phyloP scores from a whole-genome alignment of 305 asterid species.

The Fraxinus latifolia region DNA sequence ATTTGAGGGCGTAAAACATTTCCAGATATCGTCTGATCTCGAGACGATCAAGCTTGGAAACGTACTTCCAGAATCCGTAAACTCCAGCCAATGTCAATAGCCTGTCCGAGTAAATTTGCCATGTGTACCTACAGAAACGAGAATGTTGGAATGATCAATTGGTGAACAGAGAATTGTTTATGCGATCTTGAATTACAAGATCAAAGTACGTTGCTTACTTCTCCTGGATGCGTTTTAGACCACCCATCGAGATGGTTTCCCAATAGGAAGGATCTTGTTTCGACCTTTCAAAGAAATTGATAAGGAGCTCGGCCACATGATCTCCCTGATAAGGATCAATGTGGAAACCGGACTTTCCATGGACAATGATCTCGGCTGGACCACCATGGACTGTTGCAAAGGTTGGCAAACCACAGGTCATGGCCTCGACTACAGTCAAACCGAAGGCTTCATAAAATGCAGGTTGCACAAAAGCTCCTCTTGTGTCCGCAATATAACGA shows the following conservation, averaged over 20 bases:
- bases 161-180: not conserved
- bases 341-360: slow-evolving; percentile 75
- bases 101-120: slow-evolving; percentile 49
- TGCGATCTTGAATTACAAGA: not conserved
- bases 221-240: slow-evolving; percentile 64
- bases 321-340: slow-evolving; percentile 73
- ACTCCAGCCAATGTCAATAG: slow-evolving; percentile 45
- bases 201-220: slow-evolving; percentile 35
- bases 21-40: slow-evolving; percentile 56
- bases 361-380: slow-evolving; percentile 69
- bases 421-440: slow-evolving; percentile 73
- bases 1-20: slow-evolving; percentile 51
- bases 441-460: slow-evolving; percentile 85
- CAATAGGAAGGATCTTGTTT: slow-evolving; percentile 53
- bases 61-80: slow-evolving; percentile 55
- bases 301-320: slow-evolving; percentile 48
- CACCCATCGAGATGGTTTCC: slow-evolving; percentile 56
- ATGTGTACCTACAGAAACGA: slow-evolving; percentile 19
- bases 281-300: slow-evolving; percentile 58
- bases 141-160: not conserved
- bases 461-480: slow-evolving; percentile 68
- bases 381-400: slow-evolving; percentile 70
- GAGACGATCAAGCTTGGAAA: slow-evolving; percentile 49
- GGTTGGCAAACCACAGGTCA: slow-evolving; percentile 75
- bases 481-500: slow-evolving; percentile 69